Percentiles rank a stretch among this genome's conserved stretches.
Conservation (phyloP, 2,329 filamentous ascomycete genomes). For the Neonectria sp. region DNA sequence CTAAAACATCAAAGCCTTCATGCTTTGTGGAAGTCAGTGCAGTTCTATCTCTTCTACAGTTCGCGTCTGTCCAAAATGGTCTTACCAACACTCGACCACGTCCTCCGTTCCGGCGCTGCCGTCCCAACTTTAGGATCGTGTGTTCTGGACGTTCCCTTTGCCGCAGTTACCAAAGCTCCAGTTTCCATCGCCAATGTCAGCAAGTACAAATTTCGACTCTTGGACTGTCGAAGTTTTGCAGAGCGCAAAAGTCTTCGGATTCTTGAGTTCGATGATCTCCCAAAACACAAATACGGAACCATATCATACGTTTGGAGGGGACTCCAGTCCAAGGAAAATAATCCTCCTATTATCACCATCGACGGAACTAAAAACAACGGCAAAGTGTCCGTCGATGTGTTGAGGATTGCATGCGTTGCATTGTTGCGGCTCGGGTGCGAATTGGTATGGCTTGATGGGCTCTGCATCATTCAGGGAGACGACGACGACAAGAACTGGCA, state of each 20-base stretch:
- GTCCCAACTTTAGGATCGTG: neutral
- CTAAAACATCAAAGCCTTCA: neutral
- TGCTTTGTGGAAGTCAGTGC: neutral
- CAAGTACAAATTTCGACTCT: neutral
- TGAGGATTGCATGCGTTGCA: neutral
- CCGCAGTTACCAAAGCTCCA: neutral
- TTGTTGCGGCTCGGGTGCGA: constrained; percentile 1
- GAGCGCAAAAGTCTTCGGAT: constrained; percentile 1
- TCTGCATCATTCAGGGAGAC: constrained; percentile 8
- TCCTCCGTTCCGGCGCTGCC: neutral
- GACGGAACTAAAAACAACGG: neutral
- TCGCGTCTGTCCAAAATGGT: too few relatives aligned
- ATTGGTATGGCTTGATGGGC: neutral
- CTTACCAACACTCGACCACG: neutral
- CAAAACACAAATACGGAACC: neutral
- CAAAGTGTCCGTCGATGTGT: neutral
- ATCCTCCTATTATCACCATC: neutral
- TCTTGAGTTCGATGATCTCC: neutral
- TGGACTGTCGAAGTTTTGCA: neutral
- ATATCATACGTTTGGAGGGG: constrained; percentile 9
- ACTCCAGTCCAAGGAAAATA: neutral
- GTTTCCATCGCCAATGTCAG: neutral
- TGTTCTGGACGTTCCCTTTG: neutral
- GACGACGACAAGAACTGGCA: constrained; percentile 1
- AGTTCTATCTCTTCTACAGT: neutral